Evolutionary conservation across 2,329 filamentous ascomycete genomes (phyloP).

Genomic region (Hawksworthiomyces lignivorus): DNA sequence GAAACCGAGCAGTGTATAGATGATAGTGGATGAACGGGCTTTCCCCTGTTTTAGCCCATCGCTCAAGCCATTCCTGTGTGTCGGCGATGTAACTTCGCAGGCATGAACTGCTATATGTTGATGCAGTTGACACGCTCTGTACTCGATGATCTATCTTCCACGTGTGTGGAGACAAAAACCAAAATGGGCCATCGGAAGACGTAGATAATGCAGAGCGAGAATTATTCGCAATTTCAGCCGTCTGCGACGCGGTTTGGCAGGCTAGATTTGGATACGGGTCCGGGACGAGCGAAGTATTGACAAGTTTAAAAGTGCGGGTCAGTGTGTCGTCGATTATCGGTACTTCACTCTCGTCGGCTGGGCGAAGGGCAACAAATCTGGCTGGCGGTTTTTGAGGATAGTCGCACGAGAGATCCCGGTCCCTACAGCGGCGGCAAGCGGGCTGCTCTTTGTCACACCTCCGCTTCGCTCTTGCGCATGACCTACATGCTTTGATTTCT

Average conservation of each 20-base stretch:
- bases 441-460: constrained; percentile 17
- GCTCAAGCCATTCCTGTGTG: constrained; percentile 18
- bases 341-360: too few relatives aligned
- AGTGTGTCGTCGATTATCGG: too few relatives aligned
- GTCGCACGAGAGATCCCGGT: constrained; percentile 14
- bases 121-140: not conserved
- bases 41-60: constrained; percentile 21
- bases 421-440: constrained; percentile 18
- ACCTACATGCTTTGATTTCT: constrained; percentile 15
- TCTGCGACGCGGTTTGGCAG: too few relatives aligned
- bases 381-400: constrained; percentile 16
- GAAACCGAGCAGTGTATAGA: constrained; percentile 21
- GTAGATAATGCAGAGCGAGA: too few relatives aligned
- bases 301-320: too few relatives aligned
- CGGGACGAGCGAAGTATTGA: too few relatives aligned
- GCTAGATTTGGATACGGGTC: too few relatives aligned
- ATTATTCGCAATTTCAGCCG: too few relatives aligned
- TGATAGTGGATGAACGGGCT: constrained; percentile 24
- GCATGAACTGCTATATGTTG: not conserved
- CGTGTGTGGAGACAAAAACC: constrained; percentile 16
- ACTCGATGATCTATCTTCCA: constrained; percentile 14
- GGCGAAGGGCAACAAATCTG: not conserved
- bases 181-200: not conserved
- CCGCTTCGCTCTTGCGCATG: constrained; percentile 18
- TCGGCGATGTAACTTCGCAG: constrained; percentile 11